These are phyloP conservation scores for Poa pratensis DNA, from an alignment of 176 grass and related monocot species.

Conservation along the genomic window DNA sequence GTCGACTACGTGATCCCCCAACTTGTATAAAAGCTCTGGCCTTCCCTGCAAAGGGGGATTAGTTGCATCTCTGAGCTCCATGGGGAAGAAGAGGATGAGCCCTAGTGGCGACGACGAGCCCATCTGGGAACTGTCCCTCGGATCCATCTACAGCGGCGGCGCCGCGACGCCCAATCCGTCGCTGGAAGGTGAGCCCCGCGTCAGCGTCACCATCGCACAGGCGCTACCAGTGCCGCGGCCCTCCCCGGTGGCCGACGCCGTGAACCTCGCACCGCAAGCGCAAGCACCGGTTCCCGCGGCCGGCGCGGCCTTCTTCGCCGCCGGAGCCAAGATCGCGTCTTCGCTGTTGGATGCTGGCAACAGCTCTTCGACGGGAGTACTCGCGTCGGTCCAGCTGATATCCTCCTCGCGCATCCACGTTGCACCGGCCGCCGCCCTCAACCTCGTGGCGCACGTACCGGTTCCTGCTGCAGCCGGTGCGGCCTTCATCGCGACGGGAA, in stretches of 20 bases:
- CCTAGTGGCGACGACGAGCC: background rate
- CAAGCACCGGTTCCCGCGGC: background rate
- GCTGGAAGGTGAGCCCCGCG: background rate
- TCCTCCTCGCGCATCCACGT: background rate
- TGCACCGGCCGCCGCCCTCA: background rate
- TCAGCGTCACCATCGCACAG: background rate
- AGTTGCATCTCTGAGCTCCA: background rate
- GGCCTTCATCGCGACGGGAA: background rate
- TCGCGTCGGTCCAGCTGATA: background rate
- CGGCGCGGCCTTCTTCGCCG: background rate
- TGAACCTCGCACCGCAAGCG: no score
- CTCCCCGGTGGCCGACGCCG: no score
- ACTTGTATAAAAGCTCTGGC: background rate
- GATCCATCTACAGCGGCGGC: background rate
- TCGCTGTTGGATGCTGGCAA: background rate
- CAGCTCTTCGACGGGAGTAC: background rate
- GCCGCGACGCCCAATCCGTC: background rate
- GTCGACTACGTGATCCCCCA: background rate
- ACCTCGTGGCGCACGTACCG: background rate
- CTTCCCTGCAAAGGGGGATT: no score
- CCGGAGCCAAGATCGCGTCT: background rate
- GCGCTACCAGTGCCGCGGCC: background rate
- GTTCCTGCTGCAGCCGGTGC: background rate
- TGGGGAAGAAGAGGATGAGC: background rate
- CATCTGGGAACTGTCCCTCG: conserved; percentile 25